A percentile compares a stretch with the other conserved stretches of the same genome.
Evolutionary conservation across 345 rosid species (phyloP).

Genomic region (Gossypium raimondii): DNA sequence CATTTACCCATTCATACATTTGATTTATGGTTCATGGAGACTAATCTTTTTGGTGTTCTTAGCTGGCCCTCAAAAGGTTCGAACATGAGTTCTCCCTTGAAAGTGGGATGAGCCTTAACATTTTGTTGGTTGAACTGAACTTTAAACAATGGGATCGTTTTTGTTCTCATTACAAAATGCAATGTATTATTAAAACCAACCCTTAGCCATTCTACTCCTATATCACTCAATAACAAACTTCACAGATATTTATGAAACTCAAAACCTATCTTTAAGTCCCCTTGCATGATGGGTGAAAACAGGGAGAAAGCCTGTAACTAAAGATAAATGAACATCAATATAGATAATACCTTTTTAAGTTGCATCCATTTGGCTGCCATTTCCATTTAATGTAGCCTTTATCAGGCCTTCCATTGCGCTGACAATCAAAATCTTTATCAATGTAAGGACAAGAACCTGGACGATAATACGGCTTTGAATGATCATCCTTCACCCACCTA

Average conservation of each 20-base stretch:
- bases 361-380: slow-evolving; percentile 60
- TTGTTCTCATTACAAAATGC: not conserved
- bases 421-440: slow-evolving; percentile 75
- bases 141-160: not conserved
- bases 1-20: too few relatives aligned
- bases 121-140: not conserved
- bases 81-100: too few relatives aligned
- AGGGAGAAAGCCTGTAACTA: not conserved
- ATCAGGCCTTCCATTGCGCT: slow-evolving; percentile 68
- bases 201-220: not conserved
- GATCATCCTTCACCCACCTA: slow-evolving; percentile 63
- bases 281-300: not conserved
- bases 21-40: too few relatives aligned
- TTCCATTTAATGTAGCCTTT: slow-evolving; percentile 32
- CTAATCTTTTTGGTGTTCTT: too few relatives aligned
- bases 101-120: not conserved
- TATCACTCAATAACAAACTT: too few relatives aligned
- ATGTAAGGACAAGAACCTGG: slow-evolving; percentile 73
- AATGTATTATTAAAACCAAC: not conserved
- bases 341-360: slow-evolving; percentile 51
- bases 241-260: not conserved
- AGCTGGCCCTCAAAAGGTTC: too few relatives aligned
- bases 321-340: not conserved
- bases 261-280: not conserved
- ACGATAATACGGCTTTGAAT: slow-evolving; percentile 63